A percentile compares a stretch with the other conserved stretches of the same genome.
These are phyloP conservation scores for Kwoniella bestiolae DNA, from an alignment of 768 basidiomycete genomes.

Conservation along the genomic window DNA sequence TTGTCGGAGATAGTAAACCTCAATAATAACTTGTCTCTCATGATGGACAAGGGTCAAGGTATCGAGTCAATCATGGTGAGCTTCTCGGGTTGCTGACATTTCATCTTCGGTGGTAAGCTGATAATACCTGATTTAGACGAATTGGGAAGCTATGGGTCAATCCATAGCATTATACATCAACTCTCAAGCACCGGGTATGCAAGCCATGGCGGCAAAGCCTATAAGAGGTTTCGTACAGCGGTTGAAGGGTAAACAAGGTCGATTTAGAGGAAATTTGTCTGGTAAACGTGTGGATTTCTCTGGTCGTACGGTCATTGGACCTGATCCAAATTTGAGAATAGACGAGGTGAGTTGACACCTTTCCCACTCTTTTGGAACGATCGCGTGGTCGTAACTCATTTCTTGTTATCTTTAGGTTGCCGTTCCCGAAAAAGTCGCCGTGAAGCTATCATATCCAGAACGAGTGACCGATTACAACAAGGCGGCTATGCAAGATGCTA, in stretches of 20 bases:
- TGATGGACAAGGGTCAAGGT: constrained; percentile 74
- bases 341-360: constrained; percentile 68
- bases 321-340: constrained; percentile 97
- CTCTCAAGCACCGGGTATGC: constrained; percentile 92
- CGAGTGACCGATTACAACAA: constrained; percentile 92
- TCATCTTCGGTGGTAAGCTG: not conserved
- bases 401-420: constrained; percentile 64
- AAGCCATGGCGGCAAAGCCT: constrained; percentile 82
- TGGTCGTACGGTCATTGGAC: constrained; percentile 96
- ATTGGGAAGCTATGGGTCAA: constrained; percentile 94
- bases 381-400: not conserved
- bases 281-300: constrained; percentile 99
- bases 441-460: constrained; percentile 94
- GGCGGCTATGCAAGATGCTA: constrained; percentile 70
- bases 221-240: constrained; percentile 98
- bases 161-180: constrained; percentile 98
- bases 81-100: no score
- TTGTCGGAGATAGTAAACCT: constrained; percentile 94
- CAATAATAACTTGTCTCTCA: constrained; percentile 89
- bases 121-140: constrained; percentile 65
- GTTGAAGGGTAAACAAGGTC: constrained; percentile 97
- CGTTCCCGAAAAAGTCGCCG: constrained; percentile 91
- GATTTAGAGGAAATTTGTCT: constrained; percentile 95
- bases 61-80: constrained; percentile 50
- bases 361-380: not conserved